Evolutionary conservation across 306 rosid species (phyloP).

Genomic region (Trifolium dubium): DNA sequence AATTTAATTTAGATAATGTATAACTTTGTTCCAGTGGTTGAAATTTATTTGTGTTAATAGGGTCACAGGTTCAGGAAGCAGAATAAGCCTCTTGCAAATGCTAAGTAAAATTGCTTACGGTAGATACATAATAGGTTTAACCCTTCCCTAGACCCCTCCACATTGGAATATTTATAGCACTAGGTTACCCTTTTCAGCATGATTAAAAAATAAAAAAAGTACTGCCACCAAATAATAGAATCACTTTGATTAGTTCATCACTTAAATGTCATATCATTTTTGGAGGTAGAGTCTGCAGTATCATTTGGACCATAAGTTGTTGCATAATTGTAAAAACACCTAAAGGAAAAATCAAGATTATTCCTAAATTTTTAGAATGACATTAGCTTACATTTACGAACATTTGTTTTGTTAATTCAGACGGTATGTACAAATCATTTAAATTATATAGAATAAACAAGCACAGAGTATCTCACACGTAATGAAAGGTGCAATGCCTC

Average conservation of each 20-base stretch:
- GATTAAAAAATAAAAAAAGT: neutral
- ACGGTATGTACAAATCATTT: slow-evolving; percentile 9
- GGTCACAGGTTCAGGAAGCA: neutral
- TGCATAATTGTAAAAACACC: neutral
- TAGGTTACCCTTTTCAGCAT: neutral
- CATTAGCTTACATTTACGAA: neutral
- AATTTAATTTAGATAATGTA: slow-evolving; percentile 5
- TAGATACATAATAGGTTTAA: slow-evolving; percentile 2
- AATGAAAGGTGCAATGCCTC: slow-evolving; percentile 9
- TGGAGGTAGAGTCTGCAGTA: neutral
- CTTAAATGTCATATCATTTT: slow-evolving; percentile 6
- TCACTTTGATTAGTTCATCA: slow-evolving; percentile 18
- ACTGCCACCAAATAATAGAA: slow-evolving; percentile 6
- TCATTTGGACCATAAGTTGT: neutral
- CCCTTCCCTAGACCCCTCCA: neutral
- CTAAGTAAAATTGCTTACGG: neutral
- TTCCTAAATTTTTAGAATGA: neutral
- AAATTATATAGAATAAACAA: slow-evolving; percentile 16
- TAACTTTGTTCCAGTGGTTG: neutral
- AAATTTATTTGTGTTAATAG: neutral
- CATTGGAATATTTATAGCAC: neutral
- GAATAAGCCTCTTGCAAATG: neutral
- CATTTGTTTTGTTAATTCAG: neutral
- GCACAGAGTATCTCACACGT: neutral
- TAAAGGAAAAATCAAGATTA: neutral